These are phyloP conservation scores for Vitis hybrid DNA, from an alignment of 177 flowering plant species.

Conservation along the genomic window DNA sequence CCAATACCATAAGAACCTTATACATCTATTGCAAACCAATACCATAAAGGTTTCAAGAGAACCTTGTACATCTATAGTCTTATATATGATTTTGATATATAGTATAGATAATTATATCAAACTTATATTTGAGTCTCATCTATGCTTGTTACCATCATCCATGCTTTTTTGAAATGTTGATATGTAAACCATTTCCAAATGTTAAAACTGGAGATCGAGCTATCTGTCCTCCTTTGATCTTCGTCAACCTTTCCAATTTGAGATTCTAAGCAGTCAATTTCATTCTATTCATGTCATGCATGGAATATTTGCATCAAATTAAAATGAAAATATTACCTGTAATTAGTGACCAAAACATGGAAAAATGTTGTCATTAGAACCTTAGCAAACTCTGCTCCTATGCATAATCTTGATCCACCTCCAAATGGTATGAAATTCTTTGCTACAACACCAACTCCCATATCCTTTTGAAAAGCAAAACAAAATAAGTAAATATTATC, in stretches of 20 bases:
- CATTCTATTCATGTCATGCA: background rate
- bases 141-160: too few relatives aligned
- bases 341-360: slow-evolving; percentile 43
- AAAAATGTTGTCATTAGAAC: slow-evolving; percentile 30
- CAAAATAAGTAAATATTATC: too few relatives aligned
- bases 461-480: background rate
- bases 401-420: slow-evolving; percentile 40
- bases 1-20: too few relatives aligned
- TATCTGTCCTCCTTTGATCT: slow-evolving; percentile 10
- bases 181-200: slow-evolving; percentile 16
- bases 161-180: background rate
- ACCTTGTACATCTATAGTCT: too few relatives aligned
- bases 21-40: too few relatives aligned
- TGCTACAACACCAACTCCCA: background rate
- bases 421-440: slow-evolving; percentile 50
- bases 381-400: slow-evolving; percentile 41
- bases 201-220: background rate
- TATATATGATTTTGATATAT: too few relatives aligned
- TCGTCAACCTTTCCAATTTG: slow-evolving; percentile 11
- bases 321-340: slow-evolving; percentile 18
- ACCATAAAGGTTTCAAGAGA: too few relatives aligned
- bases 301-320: too few relatives aligned
- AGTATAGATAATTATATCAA: too few relatives aligned
- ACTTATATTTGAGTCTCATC: too few relatives aligned
- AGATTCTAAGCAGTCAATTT: background rate